Conservation (phyloP, 2,329 filamentous ascomycete species). For the Neurospora sp. region DNA sequence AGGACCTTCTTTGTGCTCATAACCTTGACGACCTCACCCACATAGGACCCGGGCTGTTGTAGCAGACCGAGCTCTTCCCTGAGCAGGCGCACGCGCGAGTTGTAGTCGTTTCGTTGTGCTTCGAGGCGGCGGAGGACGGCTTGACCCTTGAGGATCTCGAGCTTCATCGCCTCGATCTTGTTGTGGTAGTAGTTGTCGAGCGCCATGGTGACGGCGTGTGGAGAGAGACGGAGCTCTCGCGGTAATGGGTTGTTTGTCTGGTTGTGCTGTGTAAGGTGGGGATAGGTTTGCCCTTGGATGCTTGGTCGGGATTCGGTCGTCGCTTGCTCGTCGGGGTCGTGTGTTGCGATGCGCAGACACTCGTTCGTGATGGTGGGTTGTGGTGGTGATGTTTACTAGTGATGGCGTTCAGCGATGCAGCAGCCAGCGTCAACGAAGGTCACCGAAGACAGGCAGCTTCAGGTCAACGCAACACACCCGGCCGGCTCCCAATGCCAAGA, state of each 20-base stretch:
- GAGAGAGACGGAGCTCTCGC: background rate
- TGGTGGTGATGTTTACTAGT: background rate
- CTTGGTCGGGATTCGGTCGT: background rate
- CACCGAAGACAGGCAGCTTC: constrained; percentile 14
- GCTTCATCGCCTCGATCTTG: constrained; percentile 99
- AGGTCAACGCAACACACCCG: constrained; percentile 18
- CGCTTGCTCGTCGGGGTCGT: background rate
- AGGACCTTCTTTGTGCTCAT: constrained; percentile 99
- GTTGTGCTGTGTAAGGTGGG: background rate
- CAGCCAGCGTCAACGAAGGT: too few species aligned
- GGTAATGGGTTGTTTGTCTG: background rate
- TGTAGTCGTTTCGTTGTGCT: constrained; percentile 98
- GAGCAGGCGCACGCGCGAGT: constrained; percentile 89
- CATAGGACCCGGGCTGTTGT: constrained; percentile 95
- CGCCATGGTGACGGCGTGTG: constrained; percentile 62
- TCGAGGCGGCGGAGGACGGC: constrained; percentile 89
- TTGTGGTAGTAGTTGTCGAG: constrained; percentile 99
- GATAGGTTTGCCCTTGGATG: background rate
- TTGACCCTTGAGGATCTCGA: constrained; percentile 98
- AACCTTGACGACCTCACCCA: constrained; percentile 99
- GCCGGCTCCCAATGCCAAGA: constrained; percentile 6
- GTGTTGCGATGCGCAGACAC: constrained; percentile 3
- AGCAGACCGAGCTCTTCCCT: constrained; percentile 91
- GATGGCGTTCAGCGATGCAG: background rate
- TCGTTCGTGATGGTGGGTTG: background rate